Percentiles rank a stretch among this genome's conserved stretches.
Evolutionary conservation across 108 stramenopile genomes (phyloP).

Genomic region (Seminavis robusta): DNA sequence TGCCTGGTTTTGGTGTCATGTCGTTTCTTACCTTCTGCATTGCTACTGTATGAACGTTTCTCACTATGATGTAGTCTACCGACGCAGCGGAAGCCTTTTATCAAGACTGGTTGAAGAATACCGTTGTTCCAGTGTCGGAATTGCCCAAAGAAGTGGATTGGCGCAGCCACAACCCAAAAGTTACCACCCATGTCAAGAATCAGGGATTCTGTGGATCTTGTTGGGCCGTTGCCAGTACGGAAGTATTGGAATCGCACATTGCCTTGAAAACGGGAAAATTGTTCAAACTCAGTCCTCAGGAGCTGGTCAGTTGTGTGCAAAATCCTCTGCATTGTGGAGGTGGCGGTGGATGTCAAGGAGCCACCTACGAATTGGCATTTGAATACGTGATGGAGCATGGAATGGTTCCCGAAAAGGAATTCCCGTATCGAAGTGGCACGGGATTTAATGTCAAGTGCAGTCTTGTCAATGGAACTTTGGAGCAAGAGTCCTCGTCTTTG

Average conservation of each 20-base stretch:
- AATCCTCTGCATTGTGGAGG: conserved; percentile 88
- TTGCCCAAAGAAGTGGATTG: conserved; percentile 83
- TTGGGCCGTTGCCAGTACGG: conserved; percentile 84
- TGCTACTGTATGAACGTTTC: neutral
- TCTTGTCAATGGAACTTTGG: neutral
- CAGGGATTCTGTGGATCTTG: conserved; percentile 85
- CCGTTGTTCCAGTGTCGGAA: conserved; percentile 20
- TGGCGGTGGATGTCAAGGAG: conserved; percentile 59
- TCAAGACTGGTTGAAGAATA: conserved; percentile 24
- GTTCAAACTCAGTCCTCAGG: conserved; percentile 57
- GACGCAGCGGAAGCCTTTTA: too few species aligned
- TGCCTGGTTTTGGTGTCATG: neutral
- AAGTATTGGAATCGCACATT: conserved; percentile 73
- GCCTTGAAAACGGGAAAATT: conserved; percentile 66
- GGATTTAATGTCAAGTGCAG: conserved; percentile 40
- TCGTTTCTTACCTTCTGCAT: neutral
- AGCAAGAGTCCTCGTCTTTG: neutral
- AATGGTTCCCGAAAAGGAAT: conserved; percentile 52
- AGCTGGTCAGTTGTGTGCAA: conserved; percentile 73
- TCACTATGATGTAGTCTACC: neutral
- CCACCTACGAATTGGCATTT: conserved; percentile 71
- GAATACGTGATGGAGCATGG: conserved; percentile 61
- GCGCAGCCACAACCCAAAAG: conserved; percentile 55
- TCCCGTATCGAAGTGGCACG: conserved; percentile 53
- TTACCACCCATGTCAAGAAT: conserved; percentile 68